These are phyloP conservation scores for Triticum turgidum DNA, from an alignment of 176 grass and related monocot species.

Conservation along the genomic window DNA sequence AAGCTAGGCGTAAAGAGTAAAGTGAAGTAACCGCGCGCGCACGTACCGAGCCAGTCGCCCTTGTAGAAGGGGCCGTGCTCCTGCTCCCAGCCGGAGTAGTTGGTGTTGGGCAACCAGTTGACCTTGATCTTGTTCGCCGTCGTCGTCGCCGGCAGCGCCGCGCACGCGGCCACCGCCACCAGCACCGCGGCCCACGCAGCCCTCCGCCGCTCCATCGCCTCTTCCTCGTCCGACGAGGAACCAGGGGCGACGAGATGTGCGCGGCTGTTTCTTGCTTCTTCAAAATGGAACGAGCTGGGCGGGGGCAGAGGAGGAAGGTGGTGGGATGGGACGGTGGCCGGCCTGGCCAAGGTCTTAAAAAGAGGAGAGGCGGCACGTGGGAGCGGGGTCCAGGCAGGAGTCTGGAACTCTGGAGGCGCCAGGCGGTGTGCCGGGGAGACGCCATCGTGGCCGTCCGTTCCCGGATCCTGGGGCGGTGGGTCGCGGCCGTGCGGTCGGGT, in stretches of 20 bases:
- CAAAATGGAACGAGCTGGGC: neutral
- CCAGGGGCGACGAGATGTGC: neutral
- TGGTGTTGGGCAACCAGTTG: constrained; percentile 68
- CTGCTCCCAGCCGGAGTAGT: constrained; percentile 81
- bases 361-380: constrained; percentile 9
- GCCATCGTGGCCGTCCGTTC: constrained; percentile 7
- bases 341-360: constrained; percentile 18
- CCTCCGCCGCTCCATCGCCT: neutral
- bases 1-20: too few relatives aligned
- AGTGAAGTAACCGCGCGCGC: neutral
- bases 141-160: constrained; percentile 27
- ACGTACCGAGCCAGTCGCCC: constrained; percentile 90
- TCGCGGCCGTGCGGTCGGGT: neutral
- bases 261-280: neutral
- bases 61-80: constrained; percentile 87
- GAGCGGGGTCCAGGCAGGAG: neutral
- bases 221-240: neutral
- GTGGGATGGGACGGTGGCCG: neutral
- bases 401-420: neutral
- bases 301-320: neutral
- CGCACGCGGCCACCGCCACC: constrained; percentile 33
- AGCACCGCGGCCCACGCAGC: constrained; percentile 22
- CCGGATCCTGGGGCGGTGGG: neutral
- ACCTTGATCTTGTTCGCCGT: constrained; percentile 68
- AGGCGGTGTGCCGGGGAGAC: neutral